A percentile compares a stretch with the other conserved stretches of the same genome.
These are phyloP conservation scores for Ceratocystis eucalypticola DNA, from an alignment of 2,329 filamentous ascomycete species.

Conservation along the genomic window DNA sequence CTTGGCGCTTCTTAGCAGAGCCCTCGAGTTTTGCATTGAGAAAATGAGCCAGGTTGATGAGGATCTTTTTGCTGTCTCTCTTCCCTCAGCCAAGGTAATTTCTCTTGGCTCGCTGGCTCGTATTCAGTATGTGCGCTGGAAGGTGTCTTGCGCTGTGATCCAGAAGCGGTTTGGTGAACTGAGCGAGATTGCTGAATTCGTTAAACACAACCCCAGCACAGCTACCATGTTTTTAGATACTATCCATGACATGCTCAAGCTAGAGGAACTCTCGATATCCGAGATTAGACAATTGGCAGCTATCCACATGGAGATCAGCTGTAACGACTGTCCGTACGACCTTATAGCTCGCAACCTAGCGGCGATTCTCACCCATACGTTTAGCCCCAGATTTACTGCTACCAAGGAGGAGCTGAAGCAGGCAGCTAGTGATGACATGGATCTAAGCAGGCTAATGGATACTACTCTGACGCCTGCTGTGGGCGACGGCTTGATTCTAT, in stretches of 20 bases:
- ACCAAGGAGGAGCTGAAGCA: slow-evolving; percentile 7
- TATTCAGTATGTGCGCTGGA: slow-evolving; percentile 18
- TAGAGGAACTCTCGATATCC: slow-evolving; percentile 9
- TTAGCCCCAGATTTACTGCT: slow-evolving; percentile 11
- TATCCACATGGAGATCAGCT: slow-evolving; percentile 4
- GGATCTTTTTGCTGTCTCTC: slow-evolving; percentile 1
- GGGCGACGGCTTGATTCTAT: slow-evolving; percentile 13
- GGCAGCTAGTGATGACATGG: slow-evolving; percentile 5
- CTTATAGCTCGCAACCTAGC: slow-evolving; percentile 15
- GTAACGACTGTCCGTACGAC: slow-evolving; percentile 14
- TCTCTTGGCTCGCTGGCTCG: slow-evolving; percentile 13
- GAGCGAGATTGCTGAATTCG: neutral
- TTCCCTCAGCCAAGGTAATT: slow-evolving; percentile 8
- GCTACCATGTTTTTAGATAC: slow-evolving; percentile 13
- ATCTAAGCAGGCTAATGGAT: slow-evolving; percentile 10
- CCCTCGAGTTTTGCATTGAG: slow-evolving; percentile 14
- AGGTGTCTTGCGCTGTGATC: slow-evolving; percentile 7
- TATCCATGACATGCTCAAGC: slow-evolving; percentile 10
- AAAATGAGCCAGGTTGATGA: slow-evolving; percentile 3
- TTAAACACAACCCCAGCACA: slow-evolving; percentile 13
- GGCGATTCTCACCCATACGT: slow-evolving; percentile 15
- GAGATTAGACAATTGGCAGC: slow-evolving; percentile 11
- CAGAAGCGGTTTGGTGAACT: slow-evolving; percentile 6
- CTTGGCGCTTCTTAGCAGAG: slow-evolving; percentile 11
- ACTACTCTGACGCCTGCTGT: slow-evolving; percentile 12